Conservation (phyloP, 495 filamentous ascomycete species). For the Copromyces sp. region DNA sequence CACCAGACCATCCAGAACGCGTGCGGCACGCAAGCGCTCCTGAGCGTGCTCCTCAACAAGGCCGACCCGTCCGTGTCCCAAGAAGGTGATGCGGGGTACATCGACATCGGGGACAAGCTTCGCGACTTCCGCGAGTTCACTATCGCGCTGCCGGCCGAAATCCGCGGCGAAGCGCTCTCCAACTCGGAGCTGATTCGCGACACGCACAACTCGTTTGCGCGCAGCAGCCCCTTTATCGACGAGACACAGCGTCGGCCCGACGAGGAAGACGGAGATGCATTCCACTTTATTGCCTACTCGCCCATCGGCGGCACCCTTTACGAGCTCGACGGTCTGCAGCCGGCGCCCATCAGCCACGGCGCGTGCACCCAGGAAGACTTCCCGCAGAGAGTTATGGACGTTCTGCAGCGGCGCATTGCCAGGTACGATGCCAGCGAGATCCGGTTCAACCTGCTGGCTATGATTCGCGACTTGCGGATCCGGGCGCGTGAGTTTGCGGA, state of each 20-base stretch:
- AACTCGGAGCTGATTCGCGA: constrained; percentile 75
- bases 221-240: constrained; percentile 80
- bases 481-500: constrained; percentile 77
- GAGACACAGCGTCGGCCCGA: constrained; percentile 60
- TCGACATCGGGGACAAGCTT: constrained; percentile 52
- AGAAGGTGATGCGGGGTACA: constrained; percentile 9
- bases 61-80: constrained; percentile 24
- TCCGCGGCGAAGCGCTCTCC: constrained; percentile 49
- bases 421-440: constrained; percentile 84
- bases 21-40: constrained; percentile 92
- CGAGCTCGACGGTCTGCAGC: constrained; percentile 91
- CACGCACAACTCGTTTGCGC: constrained; percentile 88
- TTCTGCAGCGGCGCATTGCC: constrained; percentile 73
- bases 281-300: constrained; percentile 97
- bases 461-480: constrained; percentile 70
- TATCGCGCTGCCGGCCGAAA: constrained; percentile 72
- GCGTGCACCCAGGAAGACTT: constrained; percentile 58
- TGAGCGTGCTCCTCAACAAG: constrained; percentile 87
- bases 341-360: constrained; percentile 83
- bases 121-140: constrained; percentile 86
- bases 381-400: constrained; percentile 72
- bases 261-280: constrained; percentile 65
- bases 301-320: constrained; percentile 69
- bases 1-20: constrained; percentile 98
- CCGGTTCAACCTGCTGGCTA: constrained; percentile 89